A percentile compares a stretch with the other conserved stretches of the same genome.
These are phyloP conservation scores for Yamadazyma akitaensis DNA, from an alignment of 805 yeast species.

Conservation along the genomic window DNA sequence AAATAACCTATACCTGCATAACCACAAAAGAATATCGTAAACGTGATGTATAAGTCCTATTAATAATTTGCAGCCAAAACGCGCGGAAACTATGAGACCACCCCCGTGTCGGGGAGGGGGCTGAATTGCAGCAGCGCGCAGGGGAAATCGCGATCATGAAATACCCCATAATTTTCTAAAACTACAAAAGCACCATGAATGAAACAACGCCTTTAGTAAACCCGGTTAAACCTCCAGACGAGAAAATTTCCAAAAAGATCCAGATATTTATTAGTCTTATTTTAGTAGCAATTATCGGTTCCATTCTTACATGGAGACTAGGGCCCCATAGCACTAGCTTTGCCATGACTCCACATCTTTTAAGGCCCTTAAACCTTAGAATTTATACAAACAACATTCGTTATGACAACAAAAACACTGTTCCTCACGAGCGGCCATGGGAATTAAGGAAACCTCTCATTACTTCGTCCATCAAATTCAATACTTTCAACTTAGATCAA, in stretches of 20 bases:
- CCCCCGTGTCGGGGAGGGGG: background rate
- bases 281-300: background rate
- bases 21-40: too few relatives aligned
- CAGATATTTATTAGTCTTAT: background rate
- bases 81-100: background rate
- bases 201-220: slow-evolving; percentile 6
- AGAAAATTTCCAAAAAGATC: background rate
- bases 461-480: slow-evolving; percentile 19
- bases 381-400: slow-evolving; percentile 46
- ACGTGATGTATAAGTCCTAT: too few relatives aligned
- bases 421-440: slow-evolving; percentile 46
- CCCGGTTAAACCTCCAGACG: background rate
- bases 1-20: too few relatives aligned
- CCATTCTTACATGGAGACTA: background rate
- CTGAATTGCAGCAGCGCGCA: background rate
- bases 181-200: background rate
- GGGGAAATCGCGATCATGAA: background rate
- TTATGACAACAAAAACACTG: slow-evolving; percentile 35
- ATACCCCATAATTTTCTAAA: background rate
- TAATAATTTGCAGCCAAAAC: too few relatives aligned
- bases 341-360: slow-evolving; percentile 2
- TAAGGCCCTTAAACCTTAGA: slow-evolving; percentile 17
- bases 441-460: slow-evolving; percentile 34
- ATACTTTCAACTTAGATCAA: slow-evolving; percentile 19
- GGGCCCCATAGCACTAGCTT: background rate